Conservation (phyloP, 202 grass and related monocot species). For the Digitaria exilis region DNA sequence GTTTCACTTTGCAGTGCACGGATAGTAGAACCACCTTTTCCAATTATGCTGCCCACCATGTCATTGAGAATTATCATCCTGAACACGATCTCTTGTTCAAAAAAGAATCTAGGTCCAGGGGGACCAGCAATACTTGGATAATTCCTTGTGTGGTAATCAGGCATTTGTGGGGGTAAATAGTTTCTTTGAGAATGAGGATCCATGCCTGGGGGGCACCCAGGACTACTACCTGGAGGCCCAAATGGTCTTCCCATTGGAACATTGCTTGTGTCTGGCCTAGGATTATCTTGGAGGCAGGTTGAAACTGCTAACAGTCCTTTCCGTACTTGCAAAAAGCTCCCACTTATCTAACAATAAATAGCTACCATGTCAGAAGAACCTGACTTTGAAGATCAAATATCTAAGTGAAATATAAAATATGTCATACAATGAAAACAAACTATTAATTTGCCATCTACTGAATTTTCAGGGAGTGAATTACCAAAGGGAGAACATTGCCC, state of each 20-base stretch:
- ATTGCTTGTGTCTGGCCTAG: conserved; percentile 48
- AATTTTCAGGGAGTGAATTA: conserved; percentile 25
- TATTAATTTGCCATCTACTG: conserved; percentile 8
- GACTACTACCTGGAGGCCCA: conserved; percentile 49
- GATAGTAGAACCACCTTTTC: conserved; percentile 70
- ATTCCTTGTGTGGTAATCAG: conserved; percentile 61
- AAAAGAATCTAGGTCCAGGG: conserved; percentile 62
- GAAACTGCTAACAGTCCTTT: conserved; percentile 74
- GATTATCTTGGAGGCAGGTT: conserved; percentile 76
- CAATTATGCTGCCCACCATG: conserved; percentile 71
- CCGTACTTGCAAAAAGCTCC: conserved; percentile 65
- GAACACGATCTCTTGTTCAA: conserved; percentile 75
- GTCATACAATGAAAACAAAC: neutral
- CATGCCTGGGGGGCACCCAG: conserved; percentile 44
- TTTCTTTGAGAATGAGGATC: conserved; percentile 71
- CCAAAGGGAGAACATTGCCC: neutral
- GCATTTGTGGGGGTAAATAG: conserved; percentile 55
- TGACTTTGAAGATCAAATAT: conserved; percentile 29
- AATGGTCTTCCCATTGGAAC: conserved; percentile 52
- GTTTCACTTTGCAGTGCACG: conserved; percentile 77
- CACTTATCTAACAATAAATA: conserved; percentile 71
- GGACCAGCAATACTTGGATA: conserved; percentile 45
- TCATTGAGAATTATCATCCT: conserved; percentile 79
- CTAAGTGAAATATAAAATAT: conserved; percentile 25
- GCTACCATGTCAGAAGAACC: conserved; percentile 31